These are phyloP conservation scores for Thermothelomyces thermophilus DNA, from an alignment of 2,329 filamentous ascomycete genomes.

Conservation along the genomic window DNA sequence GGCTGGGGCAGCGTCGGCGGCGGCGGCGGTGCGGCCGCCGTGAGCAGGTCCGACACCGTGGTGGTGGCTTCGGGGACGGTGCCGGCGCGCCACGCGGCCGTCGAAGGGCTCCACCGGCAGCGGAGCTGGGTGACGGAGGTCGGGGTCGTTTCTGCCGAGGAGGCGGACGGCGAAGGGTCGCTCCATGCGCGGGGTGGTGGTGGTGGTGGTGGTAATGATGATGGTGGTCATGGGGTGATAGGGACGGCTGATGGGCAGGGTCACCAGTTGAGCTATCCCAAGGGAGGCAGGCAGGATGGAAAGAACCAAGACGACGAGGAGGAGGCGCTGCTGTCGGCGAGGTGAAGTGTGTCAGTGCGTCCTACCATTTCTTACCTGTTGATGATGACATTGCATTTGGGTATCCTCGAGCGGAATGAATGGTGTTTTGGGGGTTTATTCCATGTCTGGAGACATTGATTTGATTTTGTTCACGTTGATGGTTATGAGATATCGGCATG, in stretches of 20 bases:
- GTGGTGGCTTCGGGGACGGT: constrained; percentile 19
- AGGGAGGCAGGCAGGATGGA: neutral
- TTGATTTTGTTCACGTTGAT: too few species aligned
- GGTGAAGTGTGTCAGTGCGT: too few species aligned
- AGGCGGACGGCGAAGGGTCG: constrained; percentile 3
- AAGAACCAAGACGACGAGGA: constrained; percentile 7
- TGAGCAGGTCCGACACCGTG: constrained; percentile 19
- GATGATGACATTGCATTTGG: too few species aligned
- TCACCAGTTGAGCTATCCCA: too few species aligned
- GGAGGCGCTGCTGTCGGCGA: constrained; percentile 9
- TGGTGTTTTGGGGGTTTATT: too few species aligned
- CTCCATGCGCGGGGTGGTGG: neutral
- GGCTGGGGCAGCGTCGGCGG: constrained; percentile 25
- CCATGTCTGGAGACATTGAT: too few species aligned
- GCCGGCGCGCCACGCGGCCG: constrained; percentile 5
- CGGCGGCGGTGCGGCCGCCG: neutral
- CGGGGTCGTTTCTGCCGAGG: constrained; percentile 14
- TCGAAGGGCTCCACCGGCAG: constrained; percentile 11
- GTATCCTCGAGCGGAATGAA: too few species aligned
- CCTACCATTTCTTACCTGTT: too few species aligned
- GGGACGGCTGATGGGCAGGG: too few species aligned
- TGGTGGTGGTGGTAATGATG: neutral
- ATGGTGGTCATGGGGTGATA: neutral
- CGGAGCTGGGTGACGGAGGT: constrained; percentile 20
- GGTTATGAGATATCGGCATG: too few species aligned